Evolutionary conservation across 345 rosid genomes (phyloP), one percentile per base, ranked within the genome.

Genomic region (Rhodamnia argentea): DNA sequence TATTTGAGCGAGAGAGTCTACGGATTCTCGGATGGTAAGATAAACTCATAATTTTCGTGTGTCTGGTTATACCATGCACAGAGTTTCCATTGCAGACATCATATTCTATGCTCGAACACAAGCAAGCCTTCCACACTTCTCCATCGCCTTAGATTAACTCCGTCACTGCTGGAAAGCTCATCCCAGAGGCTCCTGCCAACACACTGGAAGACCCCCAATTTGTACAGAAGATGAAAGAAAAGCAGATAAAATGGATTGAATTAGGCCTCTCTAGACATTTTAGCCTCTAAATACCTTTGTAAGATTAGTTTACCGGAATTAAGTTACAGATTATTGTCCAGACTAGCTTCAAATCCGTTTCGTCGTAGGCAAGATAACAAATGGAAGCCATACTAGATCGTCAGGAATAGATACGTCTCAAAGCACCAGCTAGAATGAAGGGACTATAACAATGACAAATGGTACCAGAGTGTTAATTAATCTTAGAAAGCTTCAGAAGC

Each of bases 161-260:
- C 2, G 42, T 64, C 76, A 8, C 76, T 64, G 76, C 44, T 29
- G 23, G 2, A 51, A 14, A 91, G 85, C 85, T 87, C 83, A 81
- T 86, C 53, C 74, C 89, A 89, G 53, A 92, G 75, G 87, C 94
- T 86, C 74, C 85, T 91, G 85, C 88, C 70, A 64, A 93, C 74
- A 83, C 95, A 92, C 83, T 92, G 88, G 89, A 88, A 90, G 37
- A 93, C 89, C 1, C 93, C 89, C 58, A 90, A 55, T 90, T 91
- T 93, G 70, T 93, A 82, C 42, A 90, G 64, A 83, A 94, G 90
- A 86, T 90, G 91, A 82, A 93, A 83, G 92, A 92, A 92, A 22
- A 92, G 81, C 1, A 90, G 92, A 85, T 9, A 50, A 50, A 64
- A 29, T 64, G 76, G 76, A 64, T 18, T 64, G 76, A 64, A 64